Evolutionary conservation across 2,329 filamentous ascomycete genomes (phyloP).

Genomic region (Talaromyces piceae): DNA sequence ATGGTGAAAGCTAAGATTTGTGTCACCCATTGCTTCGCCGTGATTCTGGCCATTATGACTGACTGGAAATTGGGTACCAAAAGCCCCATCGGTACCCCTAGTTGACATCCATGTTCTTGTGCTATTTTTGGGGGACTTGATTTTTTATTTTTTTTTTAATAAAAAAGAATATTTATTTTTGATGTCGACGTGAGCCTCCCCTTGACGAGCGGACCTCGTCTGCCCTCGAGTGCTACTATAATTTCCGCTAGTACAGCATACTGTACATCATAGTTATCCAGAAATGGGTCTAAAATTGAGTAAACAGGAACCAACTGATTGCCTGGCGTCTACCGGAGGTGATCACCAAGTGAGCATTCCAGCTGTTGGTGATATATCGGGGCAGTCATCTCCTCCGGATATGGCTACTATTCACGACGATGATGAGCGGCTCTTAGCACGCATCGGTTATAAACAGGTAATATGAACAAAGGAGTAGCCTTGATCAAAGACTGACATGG

Average conservation of each 20-base stretch:
- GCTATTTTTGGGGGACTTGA: neutral
- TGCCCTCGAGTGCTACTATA: neutral
- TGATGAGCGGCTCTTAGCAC: constrained; percentile 53
- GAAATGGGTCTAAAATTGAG: constrained; percentile 7
- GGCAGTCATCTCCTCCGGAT: constrained; percentile 8
- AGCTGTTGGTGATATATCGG: neutral
- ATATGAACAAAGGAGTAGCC: neutral
- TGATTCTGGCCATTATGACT: neutral
- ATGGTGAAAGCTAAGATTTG: neutral
- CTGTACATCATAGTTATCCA: neutral
- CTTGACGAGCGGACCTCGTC: neutral
- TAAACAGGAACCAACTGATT: neutral
- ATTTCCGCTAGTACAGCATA: neutral
- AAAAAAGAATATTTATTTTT: neutral
- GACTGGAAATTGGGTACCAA: neutral
- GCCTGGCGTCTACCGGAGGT: neutral
- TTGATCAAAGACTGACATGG: neutral
- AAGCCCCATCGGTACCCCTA: neutral
- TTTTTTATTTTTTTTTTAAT: too few species aligned
- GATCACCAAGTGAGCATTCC: neutral
- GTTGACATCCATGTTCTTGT: neutral
- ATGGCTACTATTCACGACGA: constrained; percentile 46
- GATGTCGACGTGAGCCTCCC: neutral
- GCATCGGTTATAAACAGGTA: constrained; percentile 58
- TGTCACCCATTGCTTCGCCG: neutral